phyloP scores from a whole-genome alignment of 805 yeast species.

The Brettanomyces bruxellensis region DNA sequence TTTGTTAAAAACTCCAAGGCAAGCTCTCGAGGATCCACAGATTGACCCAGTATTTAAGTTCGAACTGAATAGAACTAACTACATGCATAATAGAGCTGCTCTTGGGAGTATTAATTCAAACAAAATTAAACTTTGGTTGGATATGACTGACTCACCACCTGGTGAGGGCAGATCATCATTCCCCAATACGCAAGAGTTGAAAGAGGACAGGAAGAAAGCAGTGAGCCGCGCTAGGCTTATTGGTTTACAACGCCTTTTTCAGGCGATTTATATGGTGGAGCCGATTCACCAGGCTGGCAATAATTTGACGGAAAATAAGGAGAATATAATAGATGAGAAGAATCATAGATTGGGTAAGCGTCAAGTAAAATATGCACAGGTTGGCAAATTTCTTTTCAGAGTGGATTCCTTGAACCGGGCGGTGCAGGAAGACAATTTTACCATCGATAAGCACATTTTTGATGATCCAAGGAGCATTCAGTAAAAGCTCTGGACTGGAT shows the following conservation, averaged over 20 bases:
- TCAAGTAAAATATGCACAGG: slow-evolving; percentile 17
- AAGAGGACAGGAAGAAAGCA: slow-evolving; percentile 24
- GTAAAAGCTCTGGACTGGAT: no score
- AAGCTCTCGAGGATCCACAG: slow-evolving; percentile 13
- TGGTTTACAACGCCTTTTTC: slow-evolving; percentile 35
- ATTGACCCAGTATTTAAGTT: slow-evolving; percentile 21
- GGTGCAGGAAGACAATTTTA: slow-evolving; percentile 15
- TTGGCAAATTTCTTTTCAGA: slow-evolving; percentile 37
- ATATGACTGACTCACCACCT: slow-evolving; percentile 35
- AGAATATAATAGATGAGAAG: background rate
- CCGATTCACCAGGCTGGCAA: slow-evolving; percentile 2
- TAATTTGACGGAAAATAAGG: background rate
- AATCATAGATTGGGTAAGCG: background rate
- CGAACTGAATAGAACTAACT: slow-evolving; percentile 16
- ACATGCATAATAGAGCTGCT: slow-evolving; percentile 3
- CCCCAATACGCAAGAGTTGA: slow-evolving; percentile 45
- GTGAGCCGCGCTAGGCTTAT: slow-evolving; percentile 24
- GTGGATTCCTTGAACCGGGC: slow-evolving; percentile 29
- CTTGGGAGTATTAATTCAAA: slow-evolving; percentile 12
- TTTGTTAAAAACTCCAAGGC: slow-evolving; percentile 15
- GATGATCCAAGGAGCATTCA: background rate
- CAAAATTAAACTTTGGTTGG: slow-evolving; percentile 21
- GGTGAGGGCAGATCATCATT: slow-evolving; percentile 54
- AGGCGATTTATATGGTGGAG: slow-evolving; percentile 28
- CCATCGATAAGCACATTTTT: slow-evolving; percentile 5